Conservation (phyloP, 345 rosid species). For the Crucihimalaya himalaica region DNA sequence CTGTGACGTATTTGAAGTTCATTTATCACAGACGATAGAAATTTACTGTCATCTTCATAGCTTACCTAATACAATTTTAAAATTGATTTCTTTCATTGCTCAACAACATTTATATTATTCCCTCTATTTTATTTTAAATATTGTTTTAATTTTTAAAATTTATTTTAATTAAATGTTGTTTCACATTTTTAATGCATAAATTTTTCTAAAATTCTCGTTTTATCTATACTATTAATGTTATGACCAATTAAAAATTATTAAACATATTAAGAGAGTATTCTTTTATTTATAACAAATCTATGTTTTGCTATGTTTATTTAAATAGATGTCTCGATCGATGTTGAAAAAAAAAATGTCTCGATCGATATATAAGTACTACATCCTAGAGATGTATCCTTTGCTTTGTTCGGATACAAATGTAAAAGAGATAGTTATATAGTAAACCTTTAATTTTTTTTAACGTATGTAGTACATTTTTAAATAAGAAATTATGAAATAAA, state of each 20-base stretch:
- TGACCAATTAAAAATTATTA: no score
- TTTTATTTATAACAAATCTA: neutral
- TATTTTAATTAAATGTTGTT: no score
- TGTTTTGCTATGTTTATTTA: neutral
- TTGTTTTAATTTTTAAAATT: no score
- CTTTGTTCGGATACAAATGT: neutral
- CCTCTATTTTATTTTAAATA: no score
- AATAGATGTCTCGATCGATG: neutral
- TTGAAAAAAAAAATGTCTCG: no score
- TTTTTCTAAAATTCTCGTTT: no score
- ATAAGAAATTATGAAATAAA: neutral
- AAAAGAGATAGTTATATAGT: no score
- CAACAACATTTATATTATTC: neutral
- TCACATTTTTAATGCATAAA: no score
- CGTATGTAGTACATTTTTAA: neutral
- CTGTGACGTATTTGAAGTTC: conserved; percentile 12
- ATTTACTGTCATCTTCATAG: conserved; percentile 30
- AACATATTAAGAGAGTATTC: no score
- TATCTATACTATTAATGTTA: no score
- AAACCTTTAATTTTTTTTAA: neutral
- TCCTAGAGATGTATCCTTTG: neutral
- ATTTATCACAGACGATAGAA: conserved; percentile 10
- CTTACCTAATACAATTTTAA: conserved; percentile 13
- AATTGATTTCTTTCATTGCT: neutral
- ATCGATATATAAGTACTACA: neutral